These are phyloP conservation scores for Aquilaria sinensis DNA, from an alignment of 345 rosid genomes.

Conservation along the genomic window DNA sequence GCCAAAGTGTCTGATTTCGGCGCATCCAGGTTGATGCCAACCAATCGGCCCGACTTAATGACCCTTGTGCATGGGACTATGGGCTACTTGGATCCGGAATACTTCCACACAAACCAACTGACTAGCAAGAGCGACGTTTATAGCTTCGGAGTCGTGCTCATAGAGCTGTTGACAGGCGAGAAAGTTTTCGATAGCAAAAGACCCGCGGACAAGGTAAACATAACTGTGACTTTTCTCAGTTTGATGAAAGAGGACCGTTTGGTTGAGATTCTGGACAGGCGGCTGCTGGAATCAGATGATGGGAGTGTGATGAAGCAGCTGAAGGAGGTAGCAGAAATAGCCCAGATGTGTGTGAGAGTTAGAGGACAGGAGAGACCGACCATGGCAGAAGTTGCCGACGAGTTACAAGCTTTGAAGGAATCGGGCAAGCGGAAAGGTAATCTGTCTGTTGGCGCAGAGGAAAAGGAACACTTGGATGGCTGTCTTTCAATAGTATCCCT, in stretches of 20 bases:
- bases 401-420: slow-evolving; percentile 18
- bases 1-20: slow-evolving; percentile 10
- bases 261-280: background rate
- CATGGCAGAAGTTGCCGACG: slow-evolving; percentile 31
- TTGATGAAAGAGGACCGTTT: slow-evolving; percentile 6
- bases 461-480: background rate
- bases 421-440: slow-evolving; percentile 1
- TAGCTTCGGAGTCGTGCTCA: background rate
- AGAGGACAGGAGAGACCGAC: slow-evolving; percentile 26
- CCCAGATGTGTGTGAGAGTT: background rate
- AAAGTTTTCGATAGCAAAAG: slow-evolving; percentile 1
- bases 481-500: too few species aligned
- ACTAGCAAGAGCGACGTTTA: slow-evolving; percentile 3
- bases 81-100: slow-evolving; percentile 14
- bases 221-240: slow-evolving; percentile 6
- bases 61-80: slow-evolving; percentile 9
- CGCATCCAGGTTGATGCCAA: slow-evolving; percentile 5
- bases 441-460: background rate
- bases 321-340: slow-evolving; percentile 7
- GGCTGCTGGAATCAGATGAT: background rate
- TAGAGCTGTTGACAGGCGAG: slow-evolving; percentile 1
- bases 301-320: background rate
- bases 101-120: slow-evolving; percentile 9
- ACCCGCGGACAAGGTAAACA: background rate
- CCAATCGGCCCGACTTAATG: background rate